Evolutionary conservation across 2,329 filamentous ascomycete genomes (phyloP).

Genomic region (Aspergillus fijiensis): DNA sequence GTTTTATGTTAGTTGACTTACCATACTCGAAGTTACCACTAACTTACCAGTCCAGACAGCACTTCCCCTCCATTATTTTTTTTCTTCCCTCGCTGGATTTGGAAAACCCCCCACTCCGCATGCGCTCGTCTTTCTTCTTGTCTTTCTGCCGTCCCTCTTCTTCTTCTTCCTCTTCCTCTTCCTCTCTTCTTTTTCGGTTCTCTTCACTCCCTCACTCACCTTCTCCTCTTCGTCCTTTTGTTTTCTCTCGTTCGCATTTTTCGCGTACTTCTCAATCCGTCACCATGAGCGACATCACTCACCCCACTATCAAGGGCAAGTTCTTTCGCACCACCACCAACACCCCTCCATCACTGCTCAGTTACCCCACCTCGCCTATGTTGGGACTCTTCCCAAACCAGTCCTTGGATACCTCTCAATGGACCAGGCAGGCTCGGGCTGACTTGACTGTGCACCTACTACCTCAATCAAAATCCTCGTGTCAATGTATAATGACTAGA

Average conservation of each 20-base stretch:
- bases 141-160: conserved; percentile 12
- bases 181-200: conserved; percentile 24
- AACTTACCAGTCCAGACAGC: too few relatives aligned
- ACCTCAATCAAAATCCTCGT: not conserved
- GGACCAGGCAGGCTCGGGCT: not conserved
- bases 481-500: not conserved
- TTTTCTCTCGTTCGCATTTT: conserved; percentile 14
- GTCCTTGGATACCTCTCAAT: conserved; percentile 1
- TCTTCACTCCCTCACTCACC: conserved; percentile 23
- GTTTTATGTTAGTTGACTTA: too few relatives aligned
- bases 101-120: conserved; percentile 20
- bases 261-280: conserved; percentile 21
- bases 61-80: not conserved
- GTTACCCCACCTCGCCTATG: conserved; percentile 18
- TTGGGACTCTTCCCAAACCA: not conserved
- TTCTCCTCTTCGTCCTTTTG: conserved; percentile 19
- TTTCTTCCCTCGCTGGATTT: conserved; percentile 4
- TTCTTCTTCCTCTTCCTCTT: conserved; percentile 15
- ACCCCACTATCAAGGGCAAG: conserved; percentile 74
- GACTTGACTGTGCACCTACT: not conserved
- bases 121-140: conserved; percentile 18
- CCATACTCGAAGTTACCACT: too few relatives aligned
- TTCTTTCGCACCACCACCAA: conserved; percentile 21
- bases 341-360: conserved; percentile 16
- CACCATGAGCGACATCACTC: conserved; percentile 69